phyloP scores from a whole-genome alignment of 2,329 filamentous ascomycete genomes.

The Dothiorella sarmentorum region DNA sequence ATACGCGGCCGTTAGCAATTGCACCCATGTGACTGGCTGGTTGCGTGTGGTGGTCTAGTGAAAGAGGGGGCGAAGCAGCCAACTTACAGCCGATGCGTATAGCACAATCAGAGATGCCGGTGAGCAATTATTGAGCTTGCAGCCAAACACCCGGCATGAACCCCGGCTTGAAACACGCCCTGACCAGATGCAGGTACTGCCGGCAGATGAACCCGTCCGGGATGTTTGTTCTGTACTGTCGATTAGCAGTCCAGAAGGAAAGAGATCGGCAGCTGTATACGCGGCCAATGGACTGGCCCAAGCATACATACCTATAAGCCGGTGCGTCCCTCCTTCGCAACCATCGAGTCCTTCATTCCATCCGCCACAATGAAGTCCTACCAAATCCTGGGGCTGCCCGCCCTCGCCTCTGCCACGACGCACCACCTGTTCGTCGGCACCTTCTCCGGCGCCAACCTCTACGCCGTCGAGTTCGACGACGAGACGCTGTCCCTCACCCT shows the following conservation, averaged over 20 bases:
- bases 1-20: neutral
- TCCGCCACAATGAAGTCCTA: neutral
- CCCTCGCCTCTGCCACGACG: neutral
- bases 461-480: constrained; percentile 18
- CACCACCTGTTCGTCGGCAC: constrained; percentile 19
- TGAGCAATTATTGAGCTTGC: too few species aligned
- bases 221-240: neutral
- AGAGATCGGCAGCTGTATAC: neutral
- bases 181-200: neutral
- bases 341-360: too few species aligned
- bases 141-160: too few species aligned
- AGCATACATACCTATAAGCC: constrained; percentile 1
- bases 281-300: neutral
- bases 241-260: neutral
- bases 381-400: neutral
- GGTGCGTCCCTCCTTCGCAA: neutral
- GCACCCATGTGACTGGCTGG: neutral
- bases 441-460: constrained; percentile 4
- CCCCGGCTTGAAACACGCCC: neutral
- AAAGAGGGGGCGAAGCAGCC: neutral
- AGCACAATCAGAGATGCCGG: neutral
- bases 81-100: neutral
- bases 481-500: constrained; percentile 1
- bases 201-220: neutral
- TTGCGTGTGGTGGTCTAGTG: neutral